These are phyloP conservation scores for Xylariaceae sp. DNA, from an alignment of 2,329 filamentous ascomycete genomes.

Conservation along the genomic window DNA sequence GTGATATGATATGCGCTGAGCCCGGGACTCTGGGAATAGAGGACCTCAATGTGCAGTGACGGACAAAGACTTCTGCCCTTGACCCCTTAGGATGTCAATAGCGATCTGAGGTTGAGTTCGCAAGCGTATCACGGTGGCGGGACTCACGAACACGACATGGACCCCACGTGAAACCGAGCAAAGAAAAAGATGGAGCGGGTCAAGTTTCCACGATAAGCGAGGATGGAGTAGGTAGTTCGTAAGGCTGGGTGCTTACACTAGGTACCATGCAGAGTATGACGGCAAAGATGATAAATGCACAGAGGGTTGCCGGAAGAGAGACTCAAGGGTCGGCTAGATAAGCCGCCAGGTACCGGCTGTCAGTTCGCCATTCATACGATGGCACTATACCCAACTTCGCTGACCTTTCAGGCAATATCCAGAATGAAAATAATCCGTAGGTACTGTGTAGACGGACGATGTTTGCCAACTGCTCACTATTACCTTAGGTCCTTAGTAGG, in stretches of 20 bases:
- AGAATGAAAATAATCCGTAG: conserved; percentile 1
- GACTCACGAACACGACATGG: conserved; percentile 8
- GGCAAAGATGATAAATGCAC: neutral
- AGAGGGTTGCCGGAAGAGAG: conserved; percentile 20
- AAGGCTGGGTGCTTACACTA: conserved; percentile 19
- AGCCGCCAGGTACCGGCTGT: conserved; percentile 10
- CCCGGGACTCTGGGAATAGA: conserved; percentile 8
- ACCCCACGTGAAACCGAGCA: conserved; percentile 19
- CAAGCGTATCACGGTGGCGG: neutral
- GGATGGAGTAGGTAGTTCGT: conserved; percentile 19
- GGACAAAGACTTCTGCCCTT: conserved; percentile 15
- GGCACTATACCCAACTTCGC: conserved; percentile 4
- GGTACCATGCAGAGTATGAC: no score
- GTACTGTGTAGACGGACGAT: conserved; percentile 5
- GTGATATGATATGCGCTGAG: conserved; percentile 14
- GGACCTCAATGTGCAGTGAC: conserved; percentile 21
- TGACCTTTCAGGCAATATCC: conserved; percentile 15
- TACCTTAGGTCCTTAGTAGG: no score
- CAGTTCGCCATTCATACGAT: conserved; percentile 19
- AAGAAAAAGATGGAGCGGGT: conserved; percentile 22
- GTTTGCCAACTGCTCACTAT: no score
- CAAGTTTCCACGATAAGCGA: conserved; percentile 19
- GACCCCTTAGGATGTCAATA: conserved; percentile 19
- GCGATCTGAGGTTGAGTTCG: conserved; percentile 16
- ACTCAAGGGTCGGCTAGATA: conserved; percentile 7